phyloP scores from a whole-genome alignment of 352 stramenopile species.

The Pythium dissimile region DNA sequence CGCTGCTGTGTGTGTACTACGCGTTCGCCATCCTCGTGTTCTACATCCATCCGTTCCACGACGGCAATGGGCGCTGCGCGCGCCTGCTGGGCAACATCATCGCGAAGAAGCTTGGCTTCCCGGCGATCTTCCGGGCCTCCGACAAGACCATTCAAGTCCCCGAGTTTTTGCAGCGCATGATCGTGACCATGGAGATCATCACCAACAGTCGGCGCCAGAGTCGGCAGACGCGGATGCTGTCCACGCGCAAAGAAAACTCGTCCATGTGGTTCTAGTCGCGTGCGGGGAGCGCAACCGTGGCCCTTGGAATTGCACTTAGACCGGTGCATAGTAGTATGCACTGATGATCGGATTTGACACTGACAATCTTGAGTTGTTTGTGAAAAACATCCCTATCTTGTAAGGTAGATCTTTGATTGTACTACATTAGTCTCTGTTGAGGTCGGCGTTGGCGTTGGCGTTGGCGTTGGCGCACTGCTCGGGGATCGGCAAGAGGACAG shows the following conservation, averaged over 20 bases:
- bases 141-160: conserved; percentile 82
- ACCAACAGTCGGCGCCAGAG: conserved; percentile 51
- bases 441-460: too few species aligned
- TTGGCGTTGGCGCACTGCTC: too few species aligned
- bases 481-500: too few species aligned
- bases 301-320: background rate
- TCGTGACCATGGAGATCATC: conserved; percentile 70
- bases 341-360: too few species aligned
- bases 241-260: conserved; percentile 60
- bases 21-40: conserved; percentile 77
- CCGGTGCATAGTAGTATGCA: too few species aligned
- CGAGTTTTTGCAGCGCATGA: conserved; percentile 70
- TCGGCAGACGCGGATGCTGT: conserved; percentile 45
- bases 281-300: background rate
- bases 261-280: conserved; percentile 74
- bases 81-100: conserved; percentile 71
- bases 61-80: conserved; percentile 78
- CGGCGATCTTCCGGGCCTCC: conserved; percentile 45
- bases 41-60: conserved; percentile 84
- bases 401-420: too few species aligned
- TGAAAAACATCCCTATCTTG: too few species aligned
- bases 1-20: conserved; percentile 75
- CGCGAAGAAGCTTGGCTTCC: conserved; percentile 68
- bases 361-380: too few species aligned
- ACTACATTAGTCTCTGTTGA: too few species aligned